Evolutionary conservation across 306 rosid species (phyloP), one percentile per base, ranked within the genome.

Genomic region (Albizia julibrissin): DNA sequence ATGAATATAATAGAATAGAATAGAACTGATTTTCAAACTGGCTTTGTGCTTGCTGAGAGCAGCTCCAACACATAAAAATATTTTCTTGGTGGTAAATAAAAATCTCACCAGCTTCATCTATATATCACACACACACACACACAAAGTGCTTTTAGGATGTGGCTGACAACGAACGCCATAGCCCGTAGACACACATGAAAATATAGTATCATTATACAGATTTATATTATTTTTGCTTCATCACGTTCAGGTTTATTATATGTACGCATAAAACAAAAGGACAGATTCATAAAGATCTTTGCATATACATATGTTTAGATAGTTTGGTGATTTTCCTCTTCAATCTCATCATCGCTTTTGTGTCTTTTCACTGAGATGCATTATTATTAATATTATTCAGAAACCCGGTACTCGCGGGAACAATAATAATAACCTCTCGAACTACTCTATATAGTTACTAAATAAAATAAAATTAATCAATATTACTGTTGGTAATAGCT

Each of bases 81-180:
- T 31, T 69, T 69, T 19, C 52, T 49, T 31, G 56, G 18, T 72
- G 40, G 58, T 46, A 3, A 18, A 52, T 18, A 71, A 24, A 83
- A 24, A 61, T 70, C 58, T 9, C 24, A 21, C 5, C 31, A 49
- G 50, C 24, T 49, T 15, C 56, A 58, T 19, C 21, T 72, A 21
- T 18, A 39, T 74, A 22, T 54, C 8, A n/a, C 10, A 56, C 0
- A 59, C 1, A 58, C 0, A 58, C 5, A 10, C 31, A 58, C 27
- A 26, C n/a, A n/a, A n/a, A 37, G 39, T 75, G 58, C 71, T 13
- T 24, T 50, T 58, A 34, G 42, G 61, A 50, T 42, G 50, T 39
- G 74, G 74, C 73, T 61, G 84, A 81, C 33, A 74, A 37, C 22
- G 71, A 70, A 58, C 64, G 42, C 78, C 78, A 59, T 42, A 70